These are phyloP conservation scores for Stagonosporopsis cucurbitacearum DNA, from an alignment of 2,329 filamentous ascomycete species.

Conservation along the genomic window DNA sequence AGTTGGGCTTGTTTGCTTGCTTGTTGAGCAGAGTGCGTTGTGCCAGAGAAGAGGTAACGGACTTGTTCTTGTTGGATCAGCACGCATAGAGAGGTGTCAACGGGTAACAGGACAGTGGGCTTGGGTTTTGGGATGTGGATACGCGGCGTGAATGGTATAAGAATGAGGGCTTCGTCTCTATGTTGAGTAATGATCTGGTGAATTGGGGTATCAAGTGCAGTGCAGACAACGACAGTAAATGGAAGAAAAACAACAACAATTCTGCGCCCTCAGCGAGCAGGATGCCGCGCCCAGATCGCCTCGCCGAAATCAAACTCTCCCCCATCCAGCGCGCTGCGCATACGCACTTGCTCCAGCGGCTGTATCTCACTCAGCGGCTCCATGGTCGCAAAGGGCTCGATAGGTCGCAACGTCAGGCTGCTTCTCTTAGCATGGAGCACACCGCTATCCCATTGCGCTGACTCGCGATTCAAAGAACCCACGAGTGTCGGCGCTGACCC, in stretches of 20 bases:
- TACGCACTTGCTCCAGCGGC: constrained; percentile 34
- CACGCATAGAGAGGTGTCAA: neutral
- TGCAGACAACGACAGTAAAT: neutral
- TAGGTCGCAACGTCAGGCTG: constrained; percentile 25
- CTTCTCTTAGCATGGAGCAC: constrained; percentile 9
- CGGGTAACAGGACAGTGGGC: neutral
- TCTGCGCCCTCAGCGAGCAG: neutral
- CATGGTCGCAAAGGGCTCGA: constrained; percentile 18
- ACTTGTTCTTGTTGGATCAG: neutral
- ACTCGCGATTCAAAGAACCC: constrained; percentile 19
- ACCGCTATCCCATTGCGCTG: constrained; percentile 11
- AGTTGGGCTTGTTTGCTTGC: neutral
- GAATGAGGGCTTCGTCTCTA: neutral
- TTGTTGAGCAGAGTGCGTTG: neutral
- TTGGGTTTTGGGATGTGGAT: neutral
- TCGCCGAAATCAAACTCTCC: constrained; percentile 8
- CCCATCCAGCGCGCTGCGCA: constrained; percentile 20
- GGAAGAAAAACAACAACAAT: neutral
- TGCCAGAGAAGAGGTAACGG: neutral
- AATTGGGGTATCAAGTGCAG: neutral
- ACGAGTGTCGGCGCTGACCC: constrained; percentile 44
- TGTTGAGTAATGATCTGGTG: neutral
- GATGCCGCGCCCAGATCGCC: neutral
- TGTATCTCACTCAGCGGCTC: constrained; percentile 29
- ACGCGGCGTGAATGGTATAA: neutral